Conservation (phyloP, 495 filamentous ascomycete species). For the Extremus antarcticus region DNA sequence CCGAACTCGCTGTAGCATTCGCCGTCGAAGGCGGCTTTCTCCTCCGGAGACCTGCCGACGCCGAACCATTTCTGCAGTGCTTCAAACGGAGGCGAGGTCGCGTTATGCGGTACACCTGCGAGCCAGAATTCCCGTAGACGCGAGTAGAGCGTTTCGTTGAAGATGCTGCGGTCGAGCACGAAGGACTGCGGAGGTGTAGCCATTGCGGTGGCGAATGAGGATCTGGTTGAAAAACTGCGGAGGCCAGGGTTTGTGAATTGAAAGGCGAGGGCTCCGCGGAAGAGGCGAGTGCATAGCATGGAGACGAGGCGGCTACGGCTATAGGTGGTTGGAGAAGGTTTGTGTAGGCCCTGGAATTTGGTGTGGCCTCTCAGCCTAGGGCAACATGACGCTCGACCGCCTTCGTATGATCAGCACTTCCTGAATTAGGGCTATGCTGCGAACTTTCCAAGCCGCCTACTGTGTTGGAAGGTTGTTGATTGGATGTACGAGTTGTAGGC, state of each 20-base stretch:
- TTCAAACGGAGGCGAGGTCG: constrained; percentile 11
- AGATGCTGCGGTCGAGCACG: constrained; percentile 27
- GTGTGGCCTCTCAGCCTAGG: too few relatives aligned
- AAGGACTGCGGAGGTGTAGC: background rate
- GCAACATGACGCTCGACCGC: too few relatives aligned
- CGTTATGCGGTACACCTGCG: constrained; percentile 9
- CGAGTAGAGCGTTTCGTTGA: constrained; percentile 24
- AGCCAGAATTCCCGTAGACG: constrained; percentile 22
- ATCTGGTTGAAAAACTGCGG: background rate
- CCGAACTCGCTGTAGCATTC: constrained; percentile 21
- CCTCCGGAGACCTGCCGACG: constrained; percentile 21
- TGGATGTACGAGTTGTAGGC: too few relatives aligned
- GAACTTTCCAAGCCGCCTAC: too few relatives aligned
- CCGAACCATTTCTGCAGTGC: constrained; percentile 20
- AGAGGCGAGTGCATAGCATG: constrained; percentile 19
- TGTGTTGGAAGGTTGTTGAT: too few relatives aligned
- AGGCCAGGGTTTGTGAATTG: background rate
- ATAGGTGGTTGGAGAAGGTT: too few relatives aligned
- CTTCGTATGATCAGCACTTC: too few relatives aligned
- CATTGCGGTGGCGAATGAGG: background rate
- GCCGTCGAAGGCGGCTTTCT: constrained; percentile 24
- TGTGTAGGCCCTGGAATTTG: too few relatives aligned
- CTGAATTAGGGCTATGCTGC: too few relatives aligned
- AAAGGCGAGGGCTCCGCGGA: background rate
- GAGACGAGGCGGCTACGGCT: background rate